A percentile compares a stretch with the other conserved stretches of the same genome.
phyloP scores from a whole-genome alignment of 257 asterid species.

The Anisodus tanguticus region DNA sequence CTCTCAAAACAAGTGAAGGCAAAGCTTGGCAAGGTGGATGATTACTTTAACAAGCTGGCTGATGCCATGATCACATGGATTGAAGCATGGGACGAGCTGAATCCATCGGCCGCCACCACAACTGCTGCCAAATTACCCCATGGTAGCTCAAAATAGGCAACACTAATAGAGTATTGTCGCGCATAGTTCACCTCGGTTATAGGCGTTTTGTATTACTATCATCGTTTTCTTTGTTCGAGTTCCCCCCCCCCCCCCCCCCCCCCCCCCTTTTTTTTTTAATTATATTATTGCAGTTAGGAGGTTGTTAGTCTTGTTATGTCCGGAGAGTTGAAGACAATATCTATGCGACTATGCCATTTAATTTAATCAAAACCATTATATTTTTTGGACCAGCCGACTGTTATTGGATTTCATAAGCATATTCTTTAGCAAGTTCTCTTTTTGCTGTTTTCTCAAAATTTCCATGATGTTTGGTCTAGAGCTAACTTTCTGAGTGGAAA shows the following conservation, averaged over 20 bases:
- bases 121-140: slow-evolving; percentile 23
- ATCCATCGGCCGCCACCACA: slow-evolving; percentile 32
- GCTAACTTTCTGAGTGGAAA: background rate
- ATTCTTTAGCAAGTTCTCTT: background rate
- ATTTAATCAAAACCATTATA: background rate
- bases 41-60: slow-evolving; percentile 58
- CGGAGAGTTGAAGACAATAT: slow-evolving; percentile 18
- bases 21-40: slow-evolving; percentile 61
- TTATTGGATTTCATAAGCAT: slow-evolving; percentile 1
- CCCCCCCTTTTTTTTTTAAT: background rate
- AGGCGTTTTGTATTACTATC: background rate
- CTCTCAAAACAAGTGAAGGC: slow-evolving; percentile 67
- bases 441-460: background rate
- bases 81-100: slow-evolving; percentile 69
- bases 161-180: background rate
- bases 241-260: too few species aligned
- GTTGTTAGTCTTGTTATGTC: slow-evolving; percentile 19
- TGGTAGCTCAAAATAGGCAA: slow-evolving; percentile 35
- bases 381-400: background rate
- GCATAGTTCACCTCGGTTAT: background rate
- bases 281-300: background rate
- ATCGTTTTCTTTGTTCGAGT: background rate
- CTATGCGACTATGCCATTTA: background rate
- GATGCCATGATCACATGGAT: slow-evolving; percentile 71
- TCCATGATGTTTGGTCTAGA: background rate